Base-by-base conservation (phyloP, 179 eudicot species). In the Gypsophila paniculata region DNA sequence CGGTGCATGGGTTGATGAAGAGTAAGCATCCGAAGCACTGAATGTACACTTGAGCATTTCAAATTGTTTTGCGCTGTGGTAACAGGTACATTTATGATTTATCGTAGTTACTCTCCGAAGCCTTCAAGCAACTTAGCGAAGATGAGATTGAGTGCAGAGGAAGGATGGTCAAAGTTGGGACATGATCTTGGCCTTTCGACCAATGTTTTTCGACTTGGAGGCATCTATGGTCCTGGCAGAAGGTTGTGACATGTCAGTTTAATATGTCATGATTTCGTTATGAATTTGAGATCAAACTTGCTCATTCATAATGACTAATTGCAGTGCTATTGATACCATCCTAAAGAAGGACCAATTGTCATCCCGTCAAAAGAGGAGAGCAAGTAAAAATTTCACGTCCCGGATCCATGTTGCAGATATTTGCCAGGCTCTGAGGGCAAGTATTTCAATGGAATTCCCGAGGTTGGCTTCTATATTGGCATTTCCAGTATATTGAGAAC, bases 141-240 rank as follows among this genome's bases (percentile, higher is more conserved):
- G 77, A 78, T 82, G 68, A 87, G 98, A 79, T 74, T 87, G 78
- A 76, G 84, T 59, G 96, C 98, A 61, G 97, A 93, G 78, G 78
- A 86, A 78, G 86, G 86, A 73, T 93, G 97, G 97, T 79, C 88
- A 79, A 76, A 80, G 36, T 76, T 93, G 71, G 97, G 96, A 73
- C 60, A 81, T 32, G 89, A 86, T 75, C 86, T 89, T 42, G 86
- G 85, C 42, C 76, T 91, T 53, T 77, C 93, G 54, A 76, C 90
- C 26, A 86, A 81, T 53, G 80, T 89, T 72, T 78, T 91, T 76
- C 90, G 98, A 17, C 97, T 91, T 70, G 98, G 90, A 70, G 98
- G 98, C 51, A 93, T 91, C 72, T 91, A 93, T 72, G 98, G 98
- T 72, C 93, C 97, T 72, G 93, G 97, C 60, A 89, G 97, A 91